Conservation (phyloP, 2,329 filamentous ascomycete species). For the Orbilia javanica region DNA sequence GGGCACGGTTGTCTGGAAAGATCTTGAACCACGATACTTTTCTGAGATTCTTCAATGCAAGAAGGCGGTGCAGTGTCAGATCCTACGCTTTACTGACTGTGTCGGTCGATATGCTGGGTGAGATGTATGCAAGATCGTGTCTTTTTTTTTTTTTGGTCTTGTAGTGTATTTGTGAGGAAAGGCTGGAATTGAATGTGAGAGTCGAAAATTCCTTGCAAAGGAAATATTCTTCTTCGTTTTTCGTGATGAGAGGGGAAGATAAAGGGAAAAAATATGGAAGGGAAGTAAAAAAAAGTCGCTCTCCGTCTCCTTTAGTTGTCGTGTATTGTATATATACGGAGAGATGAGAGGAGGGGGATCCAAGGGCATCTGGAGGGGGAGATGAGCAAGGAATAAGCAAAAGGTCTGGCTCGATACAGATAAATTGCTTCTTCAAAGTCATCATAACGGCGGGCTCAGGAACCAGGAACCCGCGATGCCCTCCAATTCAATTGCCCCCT, state of each 20-base stretch:
- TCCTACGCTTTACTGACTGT: conserved; percentile 18
- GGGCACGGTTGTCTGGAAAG: conserved; percentile 33
- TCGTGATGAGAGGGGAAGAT: conserved; percentile 17
- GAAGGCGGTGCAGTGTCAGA: conserved; percentile 22
- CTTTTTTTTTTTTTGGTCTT: background rate
- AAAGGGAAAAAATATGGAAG: conserved; percentile 6
- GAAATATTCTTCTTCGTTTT: conserved; percentile 16
- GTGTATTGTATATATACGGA: conserved; percentile 52
- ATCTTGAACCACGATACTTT: conserved; percentile 34
- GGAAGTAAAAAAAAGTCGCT: conserved; percentile 34
- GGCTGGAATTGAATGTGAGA: background rate
- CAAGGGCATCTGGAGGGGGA: conserved; percentile 49
- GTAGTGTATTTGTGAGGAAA: background rate
- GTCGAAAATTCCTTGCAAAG: conserved; percentile 31
- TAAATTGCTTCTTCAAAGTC: conserved; percentile 57
- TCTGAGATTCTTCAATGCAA: conserved; percentile 16
- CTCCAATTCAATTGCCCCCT: conserved; percentile 29
- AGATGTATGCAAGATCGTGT: conserved; percentile 9
- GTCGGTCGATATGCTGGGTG: conserved; percentile 14
- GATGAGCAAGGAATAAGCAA: conserved; percentile 37
- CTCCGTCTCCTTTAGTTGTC: conserved; percentile 30
- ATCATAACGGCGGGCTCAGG: conserved; percentile 26
- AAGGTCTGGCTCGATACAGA: conserved; percentile 18
- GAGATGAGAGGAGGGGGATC: conserved; percentile 36
- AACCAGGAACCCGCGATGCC: conserved; percentile 23